Evolutionary conservation across 805 yeast genomes (phyloP).

Genomic region (Diddensiella santjacobensis): DNA sequence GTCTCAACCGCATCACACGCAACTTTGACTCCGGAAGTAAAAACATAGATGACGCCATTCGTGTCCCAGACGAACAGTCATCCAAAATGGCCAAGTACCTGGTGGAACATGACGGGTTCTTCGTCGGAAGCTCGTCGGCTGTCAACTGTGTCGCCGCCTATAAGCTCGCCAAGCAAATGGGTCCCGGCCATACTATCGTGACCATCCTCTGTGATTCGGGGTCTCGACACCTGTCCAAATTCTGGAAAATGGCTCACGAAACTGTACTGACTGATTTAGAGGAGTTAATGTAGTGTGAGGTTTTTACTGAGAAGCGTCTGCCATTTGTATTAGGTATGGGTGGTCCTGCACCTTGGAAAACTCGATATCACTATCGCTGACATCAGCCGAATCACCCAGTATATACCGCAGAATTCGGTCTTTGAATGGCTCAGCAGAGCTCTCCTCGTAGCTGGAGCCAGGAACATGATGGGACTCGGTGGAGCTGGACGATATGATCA

Average conservation of each 20-base stretch:
- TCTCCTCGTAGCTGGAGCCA: neutral
- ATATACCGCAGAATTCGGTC: neutral
- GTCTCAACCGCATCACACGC: slow-evolving; percentile 79
- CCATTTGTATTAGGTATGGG: neutral
- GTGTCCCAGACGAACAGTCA: slow-evolving; percentile 79
- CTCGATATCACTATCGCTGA: neutral
- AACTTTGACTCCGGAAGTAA: slow-evolving; percentile 72
- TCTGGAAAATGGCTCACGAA: slow-evolving; percentile 57
- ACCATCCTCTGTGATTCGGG: slow-evolving; percentile 93
- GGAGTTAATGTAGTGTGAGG: neutral
- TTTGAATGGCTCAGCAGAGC: neutral
- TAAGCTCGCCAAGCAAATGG: slow-evolving; percentile 47
- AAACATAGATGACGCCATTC: slow-evolving; percentile 69
- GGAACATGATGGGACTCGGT: no score
- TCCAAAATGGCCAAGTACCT: slow-evolving; percentile 81
- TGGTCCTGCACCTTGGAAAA: neutral
- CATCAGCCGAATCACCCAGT: neutral
- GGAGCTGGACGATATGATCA: neutral
- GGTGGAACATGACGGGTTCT: slow-evolving; percentile 80
- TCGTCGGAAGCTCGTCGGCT: slow-evolving; percentile 91
- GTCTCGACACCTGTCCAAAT: slow-evolving; percentile 81
- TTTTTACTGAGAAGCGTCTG: neutral
- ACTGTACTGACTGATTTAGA: slow-evolving; percentile 1
- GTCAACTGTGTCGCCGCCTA: slow-evolving; percentile 90
- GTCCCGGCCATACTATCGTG: slow-evolving; percentile 66